Percentiles rank a stretch among this genome's conserved stretches.
Conservation (phyloP, 208 protist species). For the Phytomonas serpens region DNA sequence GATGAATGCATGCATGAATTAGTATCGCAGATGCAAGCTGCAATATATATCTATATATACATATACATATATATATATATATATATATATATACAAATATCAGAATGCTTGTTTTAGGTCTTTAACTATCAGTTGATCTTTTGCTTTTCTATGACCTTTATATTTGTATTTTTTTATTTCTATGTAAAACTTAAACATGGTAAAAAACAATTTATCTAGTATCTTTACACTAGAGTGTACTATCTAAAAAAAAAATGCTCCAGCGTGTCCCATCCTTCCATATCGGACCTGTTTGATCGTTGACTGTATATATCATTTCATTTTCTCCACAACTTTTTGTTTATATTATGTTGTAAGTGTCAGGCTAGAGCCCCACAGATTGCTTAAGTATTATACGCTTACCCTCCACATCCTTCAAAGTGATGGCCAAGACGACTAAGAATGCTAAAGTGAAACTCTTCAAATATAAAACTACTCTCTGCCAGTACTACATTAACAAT, state of each 20-base stretch:
- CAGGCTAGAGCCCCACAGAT: conserved; percentile 3
- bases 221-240: background rate
- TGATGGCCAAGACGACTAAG: conserved; percentile 32
- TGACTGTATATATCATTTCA: background rate
- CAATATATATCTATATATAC: too few species aligned
- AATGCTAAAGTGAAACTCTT: conserved; percentile 75
- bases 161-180: background rate
- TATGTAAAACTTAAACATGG: background rate
- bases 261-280: too few species aligned
- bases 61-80: too few species aligned
- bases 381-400: conserved; percentile 11
- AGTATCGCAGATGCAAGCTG: background rate
- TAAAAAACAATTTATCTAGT: background rate
- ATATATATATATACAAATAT: conserved; percentile 7
- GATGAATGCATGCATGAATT: background rate
- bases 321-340: background rate
- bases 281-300: background rate
- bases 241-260: conserved; percentile 9
- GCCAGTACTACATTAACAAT: conserved; percentile 53
- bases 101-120: conserved; percentile 6
- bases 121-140: conserved; percentile 5
- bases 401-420: background rate
- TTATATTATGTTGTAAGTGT: background rate
- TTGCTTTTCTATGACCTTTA: background rate
- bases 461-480: conserved; percentile 79